Evolutionary conservation across 2,329 filamentous ascomycete species (phyloP), one percentile per base, ranked within the genome.

Genomic region (Penicillium capsulatum): DNA sequence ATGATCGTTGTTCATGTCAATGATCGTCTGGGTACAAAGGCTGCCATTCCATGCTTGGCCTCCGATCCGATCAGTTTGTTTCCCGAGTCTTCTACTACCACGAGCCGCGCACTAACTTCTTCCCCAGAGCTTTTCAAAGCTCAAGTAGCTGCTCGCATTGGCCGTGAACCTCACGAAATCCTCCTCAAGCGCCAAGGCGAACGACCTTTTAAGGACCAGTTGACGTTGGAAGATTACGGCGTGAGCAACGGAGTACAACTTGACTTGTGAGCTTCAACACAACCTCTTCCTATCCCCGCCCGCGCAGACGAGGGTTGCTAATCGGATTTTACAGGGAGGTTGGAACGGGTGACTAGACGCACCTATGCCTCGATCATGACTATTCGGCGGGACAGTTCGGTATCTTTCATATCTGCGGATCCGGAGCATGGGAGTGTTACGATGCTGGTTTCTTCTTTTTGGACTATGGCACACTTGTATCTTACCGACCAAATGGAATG

Each of bases 1-100:
- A 94, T 96, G 84, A 96, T 97, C 52, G 79, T 94, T 36, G 90
- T 97, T 13, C 81, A 91, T 57, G 81, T 97, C 59, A 97, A 97
- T 63, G 91, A 97, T 66, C 79, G 91, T n/a, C 72, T 97, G 24
- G 91, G 91, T 9, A 96, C 91, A n/a, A 95, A 95, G 59, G 87
- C 90, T 11, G 84, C 86, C 36, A 92, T 97, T 48, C 91, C 91
- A 0, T 96, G 90, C 62, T 73, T 95, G 41, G 82, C 86, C 1
- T 84, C 81, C 3, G 91, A 97, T 67, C 83, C 82, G 6, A 83
- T 96, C 50, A 83, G 69, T 62, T 36, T 31, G 30, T 32, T 4
- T 39, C 19, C 31, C 19, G 13, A 27, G 15, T 27, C 15, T 34
- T 31, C n/a, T 29, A 13, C 8, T 29, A 7, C 8, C 17, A n/a